phyloP scores from a whole-genome alignment of 108 stramenopile species.

The Fistulifera pelliculosa region DNA sequence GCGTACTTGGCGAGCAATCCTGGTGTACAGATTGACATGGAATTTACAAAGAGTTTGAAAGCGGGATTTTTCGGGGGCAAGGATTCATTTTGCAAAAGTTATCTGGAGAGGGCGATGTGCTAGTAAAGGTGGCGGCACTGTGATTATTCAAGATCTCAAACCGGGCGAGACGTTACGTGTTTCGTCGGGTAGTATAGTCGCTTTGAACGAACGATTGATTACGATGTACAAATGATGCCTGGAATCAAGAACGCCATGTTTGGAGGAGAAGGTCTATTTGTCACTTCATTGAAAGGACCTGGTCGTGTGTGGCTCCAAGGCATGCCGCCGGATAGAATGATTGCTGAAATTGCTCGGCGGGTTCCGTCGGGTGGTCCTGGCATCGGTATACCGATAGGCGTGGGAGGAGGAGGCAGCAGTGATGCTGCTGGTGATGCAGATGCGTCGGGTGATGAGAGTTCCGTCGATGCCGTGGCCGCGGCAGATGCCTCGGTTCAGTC shows the following conservation, averaged over 20 bases:
- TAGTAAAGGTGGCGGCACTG: conserved; percentile 79
- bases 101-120: conserved; percentile 68
- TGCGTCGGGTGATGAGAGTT: conserved; percentile 10
- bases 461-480: conserved; percentile 6
- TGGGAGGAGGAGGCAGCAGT: conserved; percentile 40
- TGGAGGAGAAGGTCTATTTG: conserved; percentile 83
- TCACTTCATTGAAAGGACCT: conserved; percentile 76
- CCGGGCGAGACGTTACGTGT: conserved; percentile 73
- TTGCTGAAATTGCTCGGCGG: conserved; percentile 75
- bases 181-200: conserved; percentile 73
- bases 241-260: conserved; percentile 86
- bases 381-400: conserved; percentile 40
- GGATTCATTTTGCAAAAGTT: conserved; percentile 84
- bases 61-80: conserved; percentile 88
- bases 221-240: conserved; percentile 71
- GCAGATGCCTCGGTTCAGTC: conserved; percentile 43
- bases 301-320: conserved; percentile 75
- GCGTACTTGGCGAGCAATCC: conserved; percentile 78
- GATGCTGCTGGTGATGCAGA: conserved; percentile 12
- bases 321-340: conserved; percentile 88
- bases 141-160: conserved; percentile 47
- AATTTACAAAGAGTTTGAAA: conserved; percentile 62
- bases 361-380: conserved; percentile 58
- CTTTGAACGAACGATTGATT: conserved; percentile 57
- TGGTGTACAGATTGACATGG: conserved; percentile 68